phyloP scores from a whole-genome alignment of 352 stramenopile species.

The Phytophthora sojae region DNA sequence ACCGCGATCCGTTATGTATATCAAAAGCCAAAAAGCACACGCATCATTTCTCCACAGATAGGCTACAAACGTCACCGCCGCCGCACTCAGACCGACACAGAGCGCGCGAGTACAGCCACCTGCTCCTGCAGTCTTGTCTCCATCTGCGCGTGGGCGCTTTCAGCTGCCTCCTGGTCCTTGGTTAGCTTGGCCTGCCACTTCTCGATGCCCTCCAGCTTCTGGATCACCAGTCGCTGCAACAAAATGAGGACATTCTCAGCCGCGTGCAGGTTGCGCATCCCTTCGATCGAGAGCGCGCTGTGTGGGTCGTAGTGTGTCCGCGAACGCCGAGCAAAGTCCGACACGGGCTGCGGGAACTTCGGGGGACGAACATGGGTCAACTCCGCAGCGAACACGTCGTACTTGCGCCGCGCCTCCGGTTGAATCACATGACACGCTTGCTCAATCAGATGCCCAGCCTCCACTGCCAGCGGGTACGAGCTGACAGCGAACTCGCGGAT shows the following conservation, averaged over 20 bases:
- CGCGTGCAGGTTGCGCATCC: conserved; percentile 77
- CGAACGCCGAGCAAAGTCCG: conserved; percentile 63
- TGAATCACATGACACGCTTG: conserved; percentile 75
- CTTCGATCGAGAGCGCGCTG: conserved; percentile 70
- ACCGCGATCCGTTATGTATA: conserved; percentile 40
- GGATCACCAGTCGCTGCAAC: conserved; percentile 81
- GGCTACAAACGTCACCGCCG: conserved; percentile 25
- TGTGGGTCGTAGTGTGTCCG: conserved; percentile 66
- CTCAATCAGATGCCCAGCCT: conserved; percentile 81
- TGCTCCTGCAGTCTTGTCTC: conserved; percentile 77
- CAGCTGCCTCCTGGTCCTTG: conserved; percentile 64
- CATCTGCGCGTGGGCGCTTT: conserved; percentile 64
- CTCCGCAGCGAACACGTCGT: conserved; percentile 67
- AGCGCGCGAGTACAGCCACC: conserved; percentile 66
- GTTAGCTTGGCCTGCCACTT: conserved; percentile 78
- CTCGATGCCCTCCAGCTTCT: conserved; percentile 85
- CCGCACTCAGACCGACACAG: conserved; percentile 56
- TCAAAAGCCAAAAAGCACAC: conserved; percentile 42
- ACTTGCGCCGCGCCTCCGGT: conserved; percentile 77
- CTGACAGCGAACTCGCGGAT: conserved; percentile 81
- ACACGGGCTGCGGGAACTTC: conserved; percentile 72
- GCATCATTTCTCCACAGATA: conserved; percentile 39
- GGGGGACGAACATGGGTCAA: conserved; percentile 58
- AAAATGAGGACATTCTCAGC: conserved; percentile 87
- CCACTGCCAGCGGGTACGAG: conserved; percentile 77